phyloP scores from a whole-genome alignment of 805 yeast species.

The Candida mattraensis region DNA sequence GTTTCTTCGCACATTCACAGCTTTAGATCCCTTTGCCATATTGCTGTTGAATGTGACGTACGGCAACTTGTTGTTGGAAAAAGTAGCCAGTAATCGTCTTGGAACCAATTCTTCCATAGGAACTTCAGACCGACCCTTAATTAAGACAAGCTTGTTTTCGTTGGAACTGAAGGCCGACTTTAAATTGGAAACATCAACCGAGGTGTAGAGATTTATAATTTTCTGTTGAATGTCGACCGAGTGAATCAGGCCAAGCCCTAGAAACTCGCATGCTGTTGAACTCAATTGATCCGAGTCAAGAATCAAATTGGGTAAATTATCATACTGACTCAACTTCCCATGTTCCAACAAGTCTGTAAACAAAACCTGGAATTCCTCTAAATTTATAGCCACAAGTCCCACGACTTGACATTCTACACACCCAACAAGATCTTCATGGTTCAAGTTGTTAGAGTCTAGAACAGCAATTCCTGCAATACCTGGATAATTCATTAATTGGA shows the following conservation, averaged over 20 bases:
- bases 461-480: slow-evolving; percentile 40
- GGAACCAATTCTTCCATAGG: slow-evolving; percentile 49
- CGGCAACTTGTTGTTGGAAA: slow-evolving; percentile 28
- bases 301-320: slow-evolving; percentile 29
- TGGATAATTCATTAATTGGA: slow-evolving; percentile 10
- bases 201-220: slow-evolving; percentile 57
- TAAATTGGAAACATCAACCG: slow-evolving; percentile 28
- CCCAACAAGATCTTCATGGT: slow-evolving; percentile 34
- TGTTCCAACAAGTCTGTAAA: slow-evolving; percentile 17
- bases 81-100: slow-evolving; percentile 13
- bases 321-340: neutral
- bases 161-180: slow-evolving; percentile 19
- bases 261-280: slow-evolving; percentile 30
- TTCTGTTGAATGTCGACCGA: slow-evolving; percentile 47
- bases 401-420: slow-evolving; percentile 43
- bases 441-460: slow-evolving; percentile 35
- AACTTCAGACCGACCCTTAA: slow-evolving; percentile 64
- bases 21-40: slow-evolving; percentile 46
- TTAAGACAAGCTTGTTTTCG: slow-evolving; percentile 39
- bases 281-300: slow-evolving; percentile 15
- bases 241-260: slow-evolving; percentile 65
- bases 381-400: slow-evolving; percentile 37
- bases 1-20: slow-evolving; percentile 49
- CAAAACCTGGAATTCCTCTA: slow-evolving; percentile 21
- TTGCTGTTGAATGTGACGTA: slow-evolving; percentile 39